Percentiles rank a stretch among this genome's conserved stretches.
These are phyloP conservation scores for Hygrophoropsis aurantiaca DNA, from an alignment of 768 basidiomycete genomes.

Conservation along the genomic window DNA sequence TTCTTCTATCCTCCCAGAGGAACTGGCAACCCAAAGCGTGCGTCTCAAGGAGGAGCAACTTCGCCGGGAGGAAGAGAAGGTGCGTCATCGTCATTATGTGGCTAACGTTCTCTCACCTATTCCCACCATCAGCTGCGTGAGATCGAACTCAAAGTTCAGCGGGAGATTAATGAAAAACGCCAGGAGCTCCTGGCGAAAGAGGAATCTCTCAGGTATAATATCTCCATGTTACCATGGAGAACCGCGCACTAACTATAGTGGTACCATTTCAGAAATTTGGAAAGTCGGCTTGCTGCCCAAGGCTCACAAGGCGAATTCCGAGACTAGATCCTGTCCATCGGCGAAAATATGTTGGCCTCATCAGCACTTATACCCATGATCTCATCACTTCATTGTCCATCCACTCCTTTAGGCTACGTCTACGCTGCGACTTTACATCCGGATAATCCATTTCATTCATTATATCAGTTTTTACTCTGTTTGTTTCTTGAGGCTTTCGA, in stretches of 20 bases:
- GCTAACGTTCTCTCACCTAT: conserved; percentile 9
- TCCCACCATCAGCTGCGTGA: conserved; percentile 71
- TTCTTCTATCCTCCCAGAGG: conserved; percentile 91
- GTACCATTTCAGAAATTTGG: conserved; percentile 62
- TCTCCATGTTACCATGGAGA: neutral
- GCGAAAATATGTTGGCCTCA: conserved; percentile 20
- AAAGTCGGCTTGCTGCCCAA: conserved; percentile 88
- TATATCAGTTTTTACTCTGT: conserved; percentile 24
- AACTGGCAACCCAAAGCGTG: conserved; percentile 94
- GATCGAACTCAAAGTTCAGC: conserved; percentile 96
- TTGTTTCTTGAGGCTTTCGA: conserved; percentile 25
- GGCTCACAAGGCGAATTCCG: conserved; percentile 80
- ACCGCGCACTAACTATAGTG: conserved; percentile 5
- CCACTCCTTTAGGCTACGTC: conserved; percentile 31
- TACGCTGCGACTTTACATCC: conserved; percentile 33
- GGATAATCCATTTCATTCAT: conserved; percentile 39
- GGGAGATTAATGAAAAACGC: conserved; percentile 96
- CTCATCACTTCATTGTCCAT: conserved; percentile 34
- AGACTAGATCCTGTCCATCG: conserved; percentile 43
- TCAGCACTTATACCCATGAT: conserved; percentile 34
- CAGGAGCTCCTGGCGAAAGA: conserved; percentile 97
- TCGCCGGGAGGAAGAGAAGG: conserved; percentile 95
- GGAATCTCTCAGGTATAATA: conserved; percentile 77
- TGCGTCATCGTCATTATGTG: conserved; percentile 24
- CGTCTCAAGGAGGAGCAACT: conserved; percentile 99